Base-by-base conservation (phyloP, 2,329 filamentous ascomycete species). In the Ophiostoma populinum region DNA sequence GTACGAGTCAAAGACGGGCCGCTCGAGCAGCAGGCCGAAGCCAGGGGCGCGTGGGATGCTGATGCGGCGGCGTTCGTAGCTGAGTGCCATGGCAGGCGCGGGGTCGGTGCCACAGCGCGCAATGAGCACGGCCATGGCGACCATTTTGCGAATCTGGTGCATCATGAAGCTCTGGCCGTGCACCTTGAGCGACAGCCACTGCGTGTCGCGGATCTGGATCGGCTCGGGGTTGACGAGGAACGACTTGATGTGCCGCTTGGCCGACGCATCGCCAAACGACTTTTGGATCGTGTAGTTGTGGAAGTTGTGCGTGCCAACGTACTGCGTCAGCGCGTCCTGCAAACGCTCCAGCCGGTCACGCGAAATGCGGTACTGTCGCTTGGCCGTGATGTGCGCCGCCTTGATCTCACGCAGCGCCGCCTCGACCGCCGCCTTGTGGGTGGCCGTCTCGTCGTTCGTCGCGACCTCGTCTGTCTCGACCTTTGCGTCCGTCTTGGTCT, bases 91-190 rank as follows among this genome's bases (percentile, higher is more conserved):
- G 19, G 80, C 70, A 9, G 69, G 59, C 4, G 75, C 62, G 4
- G 80, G 65, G 13, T 76, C 75, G n/a, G 76, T 76, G 34, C 83
- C 90, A 53, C 80, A 92, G 24, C 90, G 76, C 6, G 92, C 78
- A 6, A 87, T 63, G 40, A 98, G 64, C 22, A 82, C 74, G 7
- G 75, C 82, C 78, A 98, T 85, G 38, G 81, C 83, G 12, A 98
- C 82, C 90, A 98, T 95, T 59, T 95, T 98, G 49, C 90, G 78
- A 55, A 98, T 98, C 60, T 98, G 90, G 56, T 98, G 90, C 90
- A 98, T 98, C 90, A 98, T 98, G 66, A 98, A 98, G 50, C 79
- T 87, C 57, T 98, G 90, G 0, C 90, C 90, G 55, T 98, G 90
- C 17, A 98, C 86, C 53, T 92, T 93, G 45, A 95, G 65, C 28